Conservation (phyloP, 106 monocot species). For the Dioscorea alata region DNA sequence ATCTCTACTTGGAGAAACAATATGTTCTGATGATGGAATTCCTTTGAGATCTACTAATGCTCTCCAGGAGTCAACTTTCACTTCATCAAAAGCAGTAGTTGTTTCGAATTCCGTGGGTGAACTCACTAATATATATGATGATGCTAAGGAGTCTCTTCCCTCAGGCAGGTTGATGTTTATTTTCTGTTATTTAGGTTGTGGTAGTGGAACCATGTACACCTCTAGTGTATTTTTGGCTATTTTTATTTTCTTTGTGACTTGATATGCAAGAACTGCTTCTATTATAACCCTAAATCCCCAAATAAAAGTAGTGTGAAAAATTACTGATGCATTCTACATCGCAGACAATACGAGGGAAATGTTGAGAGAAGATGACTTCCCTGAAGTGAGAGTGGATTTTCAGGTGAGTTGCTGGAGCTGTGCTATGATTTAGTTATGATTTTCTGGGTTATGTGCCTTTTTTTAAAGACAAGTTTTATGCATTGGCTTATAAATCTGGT, state of each 20-base stretch:
- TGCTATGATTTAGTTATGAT: not conserved
- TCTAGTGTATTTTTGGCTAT: too few relatives aligned
- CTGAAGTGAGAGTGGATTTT: slow-evolving; percentile 84
- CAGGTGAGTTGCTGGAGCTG: slow-evolving; percentile 33
- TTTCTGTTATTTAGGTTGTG: not conserved
- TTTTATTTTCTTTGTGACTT: too few relatives aligned
- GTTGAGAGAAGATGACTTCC: slow-evolving; percentile 57
- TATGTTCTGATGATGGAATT: slow-evolving; percentile 10
- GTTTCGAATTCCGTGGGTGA: slow-evolving; percentile 19
- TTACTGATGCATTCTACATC: too few relatives aligned
- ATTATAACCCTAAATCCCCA: too few relatives aligned
- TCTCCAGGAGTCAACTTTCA: slow-evolving; percentile 13
- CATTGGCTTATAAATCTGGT: too few relatives aligned
- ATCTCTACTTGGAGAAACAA: slow-evolving; percentile 3
- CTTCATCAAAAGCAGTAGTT: slow-evolving; percentile 5
- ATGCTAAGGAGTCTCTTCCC: slow-evolving; percentile 8
- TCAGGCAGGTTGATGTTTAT: slow-evolving; percentile 31
- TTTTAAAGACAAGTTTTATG: not conserved
- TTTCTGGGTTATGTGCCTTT: not conserved
- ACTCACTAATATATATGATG: slow-evolving; percentile 17
- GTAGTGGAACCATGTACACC: too few relatives aligned
- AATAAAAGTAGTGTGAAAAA: too few relatives aligned
- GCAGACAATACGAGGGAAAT: slow-evolving; percentile 24
- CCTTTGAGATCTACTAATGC: slow-evolving; percentile 16
- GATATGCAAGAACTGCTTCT: too few relatives aligned